Evolutionary conservation across 1,284 basidiomycete genomes (phyloP).

Genomic region (Trichosporon ovoides): DNA sequence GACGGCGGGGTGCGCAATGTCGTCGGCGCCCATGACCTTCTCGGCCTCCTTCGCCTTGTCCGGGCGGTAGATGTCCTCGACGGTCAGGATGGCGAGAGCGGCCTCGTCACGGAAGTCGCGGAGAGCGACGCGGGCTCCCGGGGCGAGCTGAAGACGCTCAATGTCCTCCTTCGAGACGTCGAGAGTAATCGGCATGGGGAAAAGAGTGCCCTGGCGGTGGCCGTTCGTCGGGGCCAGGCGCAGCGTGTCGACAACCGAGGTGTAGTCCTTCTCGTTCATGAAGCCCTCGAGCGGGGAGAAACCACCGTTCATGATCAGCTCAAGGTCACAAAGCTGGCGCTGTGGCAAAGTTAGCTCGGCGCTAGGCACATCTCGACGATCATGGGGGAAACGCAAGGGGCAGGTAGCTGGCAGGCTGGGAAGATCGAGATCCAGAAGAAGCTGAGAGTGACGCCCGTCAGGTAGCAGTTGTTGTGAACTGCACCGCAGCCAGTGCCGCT

Average conservation of each 20-base stretch:
- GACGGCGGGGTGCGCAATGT: slow-evolving; percentile 88
- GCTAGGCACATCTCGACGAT: no score
- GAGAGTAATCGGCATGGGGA: slow-evolving; percentile 92
- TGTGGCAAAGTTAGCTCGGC: slow-evolving; percentile 41
- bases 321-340: slow-evolving; percentile 96
- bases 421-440: no score
- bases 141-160: slow-evolving; percentile 59
- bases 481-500: no score
- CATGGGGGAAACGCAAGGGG: no score
- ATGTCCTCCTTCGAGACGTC: slow-evolving; percentile 80
- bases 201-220: slow-evolving; percentile 63
- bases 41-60: slow-evolving; percentile 82
- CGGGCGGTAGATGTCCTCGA: slow-evolving; percentile 76
- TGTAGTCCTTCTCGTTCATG: slow-evolving; percentile 89
- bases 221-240: slow-evolving; percentile 62
- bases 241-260: slow-evolving; percentile 78
- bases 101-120: slow-evolving; percentile 92
- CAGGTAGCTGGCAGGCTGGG: no score
- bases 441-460: no score
- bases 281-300: slow-evolving; percentile 99
- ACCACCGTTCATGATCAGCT: slow-evolving; percentile 92
- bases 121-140: slow-evolving; percentile 70
- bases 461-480: no score
- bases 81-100: slow-evolving; percentile 84
- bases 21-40: slow-evolving; percentile 89